Percentiles rank a stretch among this genome's conserved stretches.
phyloP scores from a whole-genome alignment of 257 asterid species.

The Jacaranda mimosifolia region DNA sequence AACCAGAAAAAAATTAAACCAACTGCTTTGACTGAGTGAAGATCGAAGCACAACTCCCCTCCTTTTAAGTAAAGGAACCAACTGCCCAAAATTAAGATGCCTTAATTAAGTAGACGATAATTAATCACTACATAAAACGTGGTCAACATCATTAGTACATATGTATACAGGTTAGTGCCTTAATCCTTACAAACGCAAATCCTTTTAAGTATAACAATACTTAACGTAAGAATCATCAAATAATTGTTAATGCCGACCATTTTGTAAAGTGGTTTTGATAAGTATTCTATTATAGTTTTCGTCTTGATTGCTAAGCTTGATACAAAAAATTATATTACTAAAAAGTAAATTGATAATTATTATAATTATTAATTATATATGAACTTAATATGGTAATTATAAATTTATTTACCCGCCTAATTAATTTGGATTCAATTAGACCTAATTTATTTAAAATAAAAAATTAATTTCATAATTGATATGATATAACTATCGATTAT shows the following conservation, averaged over 20 bases:
- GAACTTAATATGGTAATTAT: no score
- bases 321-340: not conserved
- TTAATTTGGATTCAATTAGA: not conserved
- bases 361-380: no score
- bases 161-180: not conserved
- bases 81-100: conserved; percentile 29
- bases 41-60: conserved; percentile 45
- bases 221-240: conserved; percentile 44
- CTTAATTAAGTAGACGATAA: conserved; percentile 32
- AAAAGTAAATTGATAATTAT: not conserved
- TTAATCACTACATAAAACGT: conserved; percentile 44
- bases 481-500: not conserved
- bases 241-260: conserved; percentile 59
- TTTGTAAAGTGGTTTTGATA: conserved; percentile 21
- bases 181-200: conserved; percentile 11
- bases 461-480: not conserved
- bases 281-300: not conserved
- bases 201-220: conserved; percentile 34
- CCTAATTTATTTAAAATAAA: not conserved
- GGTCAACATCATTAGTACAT: conserved; percentile 45
- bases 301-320: not conserved
- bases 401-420: no score
- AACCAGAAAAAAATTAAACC: not conserved
- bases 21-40: conserved; percentile 40
- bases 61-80: conserved; percentile 58